phyloP scores from a whole-genome alignment of 2,329 filamentous ascomycete genomes.

The Ciborinia camelliae region DNA sequence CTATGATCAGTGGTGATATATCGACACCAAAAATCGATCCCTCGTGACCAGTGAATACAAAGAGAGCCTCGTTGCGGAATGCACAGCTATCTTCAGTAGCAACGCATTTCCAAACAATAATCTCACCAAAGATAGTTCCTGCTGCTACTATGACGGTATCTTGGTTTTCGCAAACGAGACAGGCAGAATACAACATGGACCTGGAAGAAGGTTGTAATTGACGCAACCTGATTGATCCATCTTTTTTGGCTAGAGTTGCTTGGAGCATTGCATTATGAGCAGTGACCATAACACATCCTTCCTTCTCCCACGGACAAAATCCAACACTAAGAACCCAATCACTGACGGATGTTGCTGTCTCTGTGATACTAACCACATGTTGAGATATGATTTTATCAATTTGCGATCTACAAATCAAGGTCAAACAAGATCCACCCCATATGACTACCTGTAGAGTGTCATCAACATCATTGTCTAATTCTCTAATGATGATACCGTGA shows the following conservation, averaged over 20 bases:
- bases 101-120: constrained; percentile 79
- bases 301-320: constrained; percentile 46
- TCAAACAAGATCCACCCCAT: constrained; percentile 64
- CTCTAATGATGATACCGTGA: constrained; percentile 62
- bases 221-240: constrained; percentile 42
- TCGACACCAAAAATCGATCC: constrained; percentile 90
- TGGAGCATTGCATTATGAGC: constrained; percentile 80
- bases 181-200: constrained; percentile 84
- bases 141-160: constrained; percentile 70
- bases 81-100: constrained; percentile 30
- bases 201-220: constrained; percentile 63
- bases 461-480: constrained; percentile 15
- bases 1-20: constrained; percentile 59
- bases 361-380: constrained; percentile 23
- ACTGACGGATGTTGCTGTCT: constrained; percentile 47
- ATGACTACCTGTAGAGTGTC: constrained; percentile 47
- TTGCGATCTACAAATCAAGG: constrained; percentile 38
- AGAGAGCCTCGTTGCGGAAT: constrained; percentile 45
- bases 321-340: constrained; percentile 78
- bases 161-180: constrained; percentile 59
- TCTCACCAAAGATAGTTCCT: constrained; percentile 92
- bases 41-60: constrained; percentile 68
- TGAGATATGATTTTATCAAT: constrained; percentile 23
- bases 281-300: constrained; percentile 63
- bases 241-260: constrained; percentile 38